These are phyloP conservation scores for Alloascoidea africana DNA, from an alignment of 805 yeast genomes.

Conservation along the genomic window DNA sequence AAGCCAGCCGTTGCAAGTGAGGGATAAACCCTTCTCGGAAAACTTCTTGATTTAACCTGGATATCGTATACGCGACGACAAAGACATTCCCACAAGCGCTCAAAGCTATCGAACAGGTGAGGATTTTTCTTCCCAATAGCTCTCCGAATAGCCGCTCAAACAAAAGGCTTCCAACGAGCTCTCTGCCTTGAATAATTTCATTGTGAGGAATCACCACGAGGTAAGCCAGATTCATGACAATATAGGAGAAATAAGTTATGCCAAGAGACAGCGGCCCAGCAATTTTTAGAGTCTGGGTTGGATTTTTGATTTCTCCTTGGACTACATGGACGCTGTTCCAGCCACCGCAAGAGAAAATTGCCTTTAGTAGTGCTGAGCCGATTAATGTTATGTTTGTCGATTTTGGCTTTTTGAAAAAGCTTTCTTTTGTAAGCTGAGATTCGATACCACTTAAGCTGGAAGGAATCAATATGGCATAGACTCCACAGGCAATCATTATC, in stretches of 20 bases:
- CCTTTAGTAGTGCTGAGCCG: conserved; percentile 40
- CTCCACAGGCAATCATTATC: conserved; percentile 40
- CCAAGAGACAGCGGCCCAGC: conserved; percentile 44
- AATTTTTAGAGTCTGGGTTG: conserved; percentile 36
- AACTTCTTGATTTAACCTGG: conserved; percentile 50
- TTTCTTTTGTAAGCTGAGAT: conserved; percentile 22
- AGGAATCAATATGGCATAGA: conserved; percentile 39
- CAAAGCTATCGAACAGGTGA: conserved; percentile 42
- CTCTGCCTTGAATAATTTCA: conserved; percentile 38
- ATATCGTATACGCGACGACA: conserved; percentile 42
- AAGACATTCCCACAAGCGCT: conserved; percentile 49
- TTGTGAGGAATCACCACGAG: conserved; percentile 36
- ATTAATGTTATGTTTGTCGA: conserved; percentile 27
- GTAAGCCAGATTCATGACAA: conserved; percentile 40
- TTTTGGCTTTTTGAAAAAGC: conserved; percentile 19
- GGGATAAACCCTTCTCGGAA: conserved; percentile 52
- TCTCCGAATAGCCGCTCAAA: conserved; percentile 42
- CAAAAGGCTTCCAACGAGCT: conserved; percentile 40
- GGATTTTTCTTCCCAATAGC: conserved; percentile 33
- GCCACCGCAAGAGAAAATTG: conserved; percentile 45
- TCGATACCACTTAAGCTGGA: conserved; percentile 25
- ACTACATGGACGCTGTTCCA: conserved; percentile 51
- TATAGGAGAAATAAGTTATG: conserved; percentile 31
- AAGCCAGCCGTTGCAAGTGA: conserved; percentile 31
- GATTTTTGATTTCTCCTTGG: conserved; percentile 45